Evolutionary conservation across 73 alveolate species (phyloP), one percentile per base, ranked within the genome.

Genomic region (Uronychia setigera): DNA sequence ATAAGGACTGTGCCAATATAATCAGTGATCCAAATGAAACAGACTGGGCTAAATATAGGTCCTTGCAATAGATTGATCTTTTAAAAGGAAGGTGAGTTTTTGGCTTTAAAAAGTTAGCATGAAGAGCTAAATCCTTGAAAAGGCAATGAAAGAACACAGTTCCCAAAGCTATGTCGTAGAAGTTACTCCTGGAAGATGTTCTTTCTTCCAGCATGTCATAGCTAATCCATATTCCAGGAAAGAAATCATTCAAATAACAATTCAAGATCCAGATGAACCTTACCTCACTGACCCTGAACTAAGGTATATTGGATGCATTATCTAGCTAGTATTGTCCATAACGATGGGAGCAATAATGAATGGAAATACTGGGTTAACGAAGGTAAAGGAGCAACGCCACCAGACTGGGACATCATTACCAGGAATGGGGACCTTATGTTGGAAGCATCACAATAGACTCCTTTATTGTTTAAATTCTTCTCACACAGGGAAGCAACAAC

Each of bases 341-440:
- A 85, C 79, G 91, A 76, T 30, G 67, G 67, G 67, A 11, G 29
- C 1, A 33, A 77, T 59, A 82, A 30, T 27, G 97, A 92, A 80
- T 92, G 97, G 93, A 75, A 80, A 32, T 92, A 85, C 75, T 92
- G 94, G 94, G 82, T 75, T 31, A 76, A 79, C 46, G 85, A 89
- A 29, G 81, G 81, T 28, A 89, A 89, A 31, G 89, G 90, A 33
- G 89, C 80, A 32, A 60, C 67, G 74, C 97, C 97, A 29, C 84
- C 67, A 29, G 93, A 83, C 13, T 92, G 93, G 93, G 95, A 92
- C 59, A 79, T 79, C 74, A 86, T 92, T 30, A 80, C 87, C 58
- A 79, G 80, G 30, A 79, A 88, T n/a, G 79, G 80, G 59, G 85
- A 76, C 29, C 28, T 92, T 5, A 32, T 58, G 58, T 82, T 92